Percentiles rank a stretch among this genome's conserved stretches.
Evolutionary conservation across 1,284 basidiomycete species (phyloP).

Genomic region (Xerocomus amazonicus): DNA sequence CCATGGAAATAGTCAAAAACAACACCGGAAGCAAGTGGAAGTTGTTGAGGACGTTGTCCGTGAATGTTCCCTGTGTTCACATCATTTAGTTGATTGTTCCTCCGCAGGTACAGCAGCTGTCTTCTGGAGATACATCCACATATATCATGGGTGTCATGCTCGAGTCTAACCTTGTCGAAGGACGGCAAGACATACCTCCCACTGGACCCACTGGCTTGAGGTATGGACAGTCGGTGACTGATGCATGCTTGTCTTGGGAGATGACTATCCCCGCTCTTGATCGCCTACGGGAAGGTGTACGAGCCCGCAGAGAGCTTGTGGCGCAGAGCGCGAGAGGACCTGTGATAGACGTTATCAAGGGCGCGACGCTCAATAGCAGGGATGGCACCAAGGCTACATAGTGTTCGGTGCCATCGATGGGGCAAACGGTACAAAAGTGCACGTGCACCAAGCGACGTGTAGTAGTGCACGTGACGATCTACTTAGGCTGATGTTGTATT

Average conservation of each 20-base stretch:
- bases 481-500: background rate
- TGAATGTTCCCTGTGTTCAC: slow-evolving; percentile 7
- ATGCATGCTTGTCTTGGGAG: slow-evolving; percentile 90
- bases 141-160: slow-evolving; percentile 97
- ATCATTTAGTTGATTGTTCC: background rate
- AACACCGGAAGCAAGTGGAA: slow-evolving; percentile 80
- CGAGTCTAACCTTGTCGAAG: slow-evolving; percentile 90
- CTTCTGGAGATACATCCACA: slow-evolving; percentile 63
- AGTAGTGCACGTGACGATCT: background rate
- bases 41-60: slow-evolving; percentile 83
- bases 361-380: slow-evolving; percentile 10
- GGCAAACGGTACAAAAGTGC: slow-evolving; percentile 3
- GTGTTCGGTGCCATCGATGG: slow-evolving; percentile 1
- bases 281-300: slow-evolving; percentile 77
- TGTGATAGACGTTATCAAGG: background rate
- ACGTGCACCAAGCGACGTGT: slow-evolving; percentile 1
- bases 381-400: slow-evolving; percentile 4
- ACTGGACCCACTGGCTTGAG: slow-evolving; percentile 75
- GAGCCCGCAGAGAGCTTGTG: slow-evolving; percentile 59
- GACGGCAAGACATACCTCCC: slow-evolving; percentile 81
- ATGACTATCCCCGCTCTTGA: slow-evolving; percentile 79
- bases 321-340: slow-evolving; percentile 31
- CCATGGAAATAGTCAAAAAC: slow-evolving; percentile 90
- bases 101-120: slow-evolving; percentile 66
- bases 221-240: slow-evolving; percentile 88